Conservation (phyloP, 2,329 filamentous ascomycete species). For the Allantophomopsis cytisporea region DNA sequence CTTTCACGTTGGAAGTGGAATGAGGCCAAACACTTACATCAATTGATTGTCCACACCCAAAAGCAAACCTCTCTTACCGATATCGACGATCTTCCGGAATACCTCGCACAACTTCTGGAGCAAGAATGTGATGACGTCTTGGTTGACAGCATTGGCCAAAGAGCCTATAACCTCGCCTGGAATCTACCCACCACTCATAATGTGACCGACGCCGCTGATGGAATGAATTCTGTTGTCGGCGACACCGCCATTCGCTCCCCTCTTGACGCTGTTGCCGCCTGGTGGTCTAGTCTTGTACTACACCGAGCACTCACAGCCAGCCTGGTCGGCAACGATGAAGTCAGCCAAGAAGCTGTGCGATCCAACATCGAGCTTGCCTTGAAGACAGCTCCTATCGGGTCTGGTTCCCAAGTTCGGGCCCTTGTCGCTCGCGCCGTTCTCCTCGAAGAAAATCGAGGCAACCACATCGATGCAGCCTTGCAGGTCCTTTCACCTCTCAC, state of each 20-base stretch:
- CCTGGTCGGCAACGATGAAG: slow-evolving; percentile 32
- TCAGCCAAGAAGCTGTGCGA: slow-evolving; percentile 27
- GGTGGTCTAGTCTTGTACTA: slow-evolving; percentile 69
- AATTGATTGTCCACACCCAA: slow-evolving; percentile 24
- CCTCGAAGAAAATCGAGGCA: slow-evolving; percentile 35
- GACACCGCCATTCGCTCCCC: slow-evolving; percentile 77
- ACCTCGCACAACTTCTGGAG: slow-evolving; percentile 63
- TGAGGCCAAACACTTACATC: slow-evolving; percentile 55
- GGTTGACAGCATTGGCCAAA: slow-evolving; percentile 62
- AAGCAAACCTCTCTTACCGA: slow-evolving; percentile 18
- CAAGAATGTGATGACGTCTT: slow-evolving; percentile 75
- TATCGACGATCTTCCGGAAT: slow-evolving; percentile 57
- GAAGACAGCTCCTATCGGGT: slow-evolving; percentile 63
- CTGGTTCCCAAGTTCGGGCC: slow-evolving; percentile 50
- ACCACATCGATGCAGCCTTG: slow-evolving; percentile 41
- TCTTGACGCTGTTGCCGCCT: slow-evolving; percentile 80
- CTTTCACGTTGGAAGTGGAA: slow-evolving; percentile 72
- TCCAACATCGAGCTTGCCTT: slow-evolving; percentile 54
- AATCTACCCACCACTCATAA: slow-evolving; percentile 64
- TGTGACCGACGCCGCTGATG: slow-evolving; percentile 46
- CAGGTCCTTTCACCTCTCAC: slow-evolving; percentile 32
- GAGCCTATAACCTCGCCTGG: slow-evolving; percentile 82
- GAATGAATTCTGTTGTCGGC: slow-evolving; percentile 73
- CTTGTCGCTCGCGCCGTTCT: slow-evolving; percentile 45
- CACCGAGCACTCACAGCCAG: slow-evolving; percentile 54